Evolutionary conservation across 2,329 filamentous ascomycete genomes (phyloP), one percentile per base, ranked within the genome.

Genomic region (Shiraia sp.): DNA sequence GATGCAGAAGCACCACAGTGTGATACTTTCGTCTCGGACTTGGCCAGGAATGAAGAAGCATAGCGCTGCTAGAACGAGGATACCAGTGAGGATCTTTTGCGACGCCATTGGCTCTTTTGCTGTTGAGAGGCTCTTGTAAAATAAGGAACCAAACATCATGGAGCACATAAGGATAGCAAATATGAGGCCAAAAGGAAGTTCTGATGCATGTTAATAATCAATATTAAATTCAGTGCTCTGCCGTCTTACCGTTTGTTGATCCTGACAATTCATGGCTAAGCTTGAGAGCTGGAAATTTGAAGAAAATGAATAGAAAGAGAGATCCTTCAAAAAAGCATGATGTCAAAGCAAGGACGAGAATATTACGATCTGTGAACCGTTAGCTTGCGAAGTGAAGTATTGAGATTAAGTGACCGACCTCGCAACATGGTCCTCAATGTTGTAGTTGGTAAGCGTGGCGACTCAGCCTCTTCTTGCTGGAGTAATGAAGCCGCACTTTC

Each of bases 221-320:
- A 34, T 23, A 10, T 12, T 6, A 24, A 15, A 19, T 12, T 13
- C 6, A 16, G n/a, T 19, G 12, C 8, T 13, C 5, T 25, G n/a
- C 12, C n/a, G 28, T 33, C 56, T 42, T 56, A 62, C 63, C 57
- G 17, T 55, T 50, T 36, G 54, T 55, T n/a, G 59, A 55, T 12
- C 55, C 59, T 8, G 59, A 45, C 15, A 63, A 22, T 28, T 64
- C 54, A 29, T 66, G 63, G 27, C 53, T 59, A 9, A 63, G 47
- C 39, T 61, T 76, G n/a, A 84, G 65, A 3, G 79, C 75, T 1
- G 79, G 76, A 1, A 79, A 78, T 76, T 80, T 83, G 68, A 81
- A 82, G 62, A 82, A 83, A 42, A 84, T 78, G 55, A 83, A 83
- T 9, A 84, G 71, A 55, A 83, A 83, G 71, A 83, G 79, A 19